These are phyloP conservation scores for Phytophthora aleatoria DNA, from an alignment of 352 stramenopile genomes.

Conservation along the genomic window DNA sequence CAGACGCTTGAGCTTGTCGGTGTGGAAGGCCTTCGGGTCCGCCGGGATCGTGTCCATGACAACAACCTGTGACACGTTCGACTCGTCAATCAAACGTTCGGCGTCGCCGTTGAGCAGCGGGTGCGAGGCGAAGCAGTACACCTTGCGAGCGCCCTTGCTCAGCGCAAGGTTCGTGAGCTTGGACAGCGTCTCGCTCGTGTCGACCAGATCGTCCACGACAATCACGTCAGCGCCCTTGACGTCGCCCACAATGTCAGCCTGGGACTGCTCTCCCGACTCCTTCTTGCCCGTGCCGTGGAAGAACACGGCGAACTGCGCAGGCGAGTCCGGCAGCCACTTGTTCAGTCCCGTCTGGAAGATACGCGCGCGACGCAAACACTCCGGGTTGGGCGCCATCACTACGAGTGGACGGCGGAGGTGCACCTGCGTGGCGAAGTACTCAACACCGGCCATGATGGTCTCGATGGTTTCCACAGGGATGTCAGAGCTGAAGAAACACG, in stretches of 20 bases:
- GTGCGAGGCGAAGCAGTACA: conserved; percentile 92
- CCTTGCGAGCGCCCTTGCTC: conserved; percentile 81
- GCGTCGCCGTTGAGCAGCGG: conserved; percentile 88
- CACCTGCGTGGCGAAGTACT: conserved; percentile 92
- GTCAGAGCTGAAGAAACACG: conserved; percentile 92
- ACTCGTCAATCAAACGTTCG: conserved; percentile 86
- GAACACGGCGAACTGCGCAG: conserved; percentile 82
- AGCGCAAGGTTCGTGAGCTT: conserved; percentile 86
- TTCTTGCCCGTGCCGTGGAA: conserved; percentile 75
- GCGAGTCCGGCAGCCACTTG: conserved; percentile 86
- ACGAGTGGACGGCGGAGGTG: conserved; percentile 81
- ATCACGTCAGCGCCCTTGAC: conserved; percentile 90
- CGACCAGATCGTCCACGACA: conserved; percentile 93
- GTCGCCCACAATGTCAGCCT: conserved; percentile 89
- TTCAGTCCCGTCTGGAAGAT: conserved; percentile 89
- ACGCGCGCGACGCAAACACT: conserved; percentile 80
- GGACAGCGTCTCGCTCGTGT: conserved; percentile 83
- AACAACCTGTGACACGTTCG: conserved; percentile 83
- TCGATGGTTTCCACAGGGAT: conserved; percentile 94
- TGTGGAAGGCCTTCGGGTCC: conserved; percentile 59
- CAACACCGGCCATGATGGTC: conserved; percentile 89
- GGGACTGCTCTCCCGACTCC: conserved; percentile 53
- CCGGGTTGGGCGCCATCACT: conserved; percentile 89
- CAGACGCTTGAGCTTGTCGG: conserved; percentile 88
- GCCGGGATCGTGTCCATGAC: conserved; percentile 91